Evolutionary conservation across 169 alveolate species (phyloP).

Genomic region (Plasmodium knowlesi): DNA sequence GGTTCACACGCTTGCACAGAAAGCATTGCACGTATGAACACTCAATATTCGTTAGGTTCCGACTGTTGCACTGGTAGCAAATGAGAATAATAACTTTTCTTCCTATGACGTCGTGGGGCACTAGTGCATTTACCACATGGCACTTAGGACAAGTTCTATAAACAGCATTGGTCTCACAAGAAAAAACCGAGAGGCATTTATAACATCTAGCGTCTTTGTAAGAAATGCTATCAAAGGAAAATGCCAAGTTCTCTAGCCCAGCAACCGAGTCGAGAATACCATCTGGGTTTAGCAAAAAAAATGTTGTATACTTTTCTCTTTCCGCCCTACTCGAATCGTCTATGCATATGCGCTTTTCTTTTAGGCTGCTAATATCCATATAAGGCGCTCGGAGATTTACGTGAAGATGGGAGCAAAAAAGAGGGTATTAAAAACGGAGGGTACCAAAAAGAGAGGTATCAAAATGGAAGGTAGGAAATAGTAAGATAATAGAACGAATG

Average conservation of each 20-base stretch:
- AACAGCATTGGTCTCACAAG: conserved; percentile 26
- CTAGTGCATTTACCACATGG: conserved; percentile 24
- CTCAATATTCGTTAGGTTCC: conserved; percentile 26
- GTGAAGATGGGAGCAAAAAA: background rate
- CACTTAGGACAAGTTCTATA: conserved; percentile 39
- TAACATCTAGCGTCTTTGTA: conserved; percentile 14
- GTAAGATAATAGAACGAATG: too few species aligned
- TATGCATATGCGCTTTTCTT: background rate
- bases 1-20: conserved; percentile 21
- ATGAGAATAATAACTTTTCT: conserved; percentile 26
- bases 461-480: too few species aligned
- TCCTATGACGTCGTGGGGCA: conserved; percentile 48
- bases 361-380: conserved; percentile 13
- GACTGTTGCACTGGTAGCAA: conserved; percentile 28
- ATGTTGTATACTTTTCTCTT: conserved; percentile 11
- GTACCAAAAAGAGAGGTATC: too few species aligned
- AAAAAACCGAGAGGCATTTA: conserved; percentile 23
- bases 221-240: background rate
- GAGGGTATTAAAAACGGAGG: background rate
- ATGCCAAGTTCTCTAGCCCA: conserved; percentile 35
- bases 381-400: background rate
- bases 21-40: conserved; percentile 26
- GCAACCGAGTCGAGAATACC: conserved; percentile 57
- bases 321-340: conserved; percentile 13
- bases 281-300: conserved; percentile 53